Evolutionary conservation across 768 basidiomycete genomes (phyloP).

Genomic region (Daedaleopsis nitida): DNA sequence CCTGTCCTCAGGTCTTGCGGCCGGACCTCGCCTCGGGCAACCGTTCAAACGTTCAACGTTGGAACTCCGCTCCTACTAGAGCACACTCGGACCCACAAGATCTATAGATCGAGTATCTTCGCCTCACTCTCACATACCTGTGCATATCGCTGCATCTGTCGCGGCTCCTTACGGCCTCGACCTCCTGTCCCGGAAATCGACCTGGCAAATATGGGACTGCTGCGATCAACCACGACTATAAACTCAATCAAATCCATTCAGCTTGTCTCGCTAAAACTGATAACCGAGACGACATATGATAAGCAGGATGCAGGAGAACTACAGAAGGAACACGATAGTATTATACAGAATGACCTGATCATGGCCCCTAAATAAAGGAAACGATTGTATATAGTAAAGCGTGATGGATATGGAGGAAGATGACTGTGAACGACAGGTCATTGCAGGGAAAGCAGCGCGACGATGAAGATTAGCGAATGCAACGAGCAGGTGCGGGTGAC

Average conservation of each 20-base stretch:
- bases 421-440: background rate
- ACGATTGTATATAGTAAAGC: background rate
- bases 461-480: background rate
- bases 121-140: background rate
- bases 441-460: background rate
- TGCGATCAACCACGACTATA: too few relatives aligned
- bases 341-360: background rate
- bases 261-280: too few relatives aligned
- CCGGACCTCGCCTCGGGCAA: too few relatives aligned
- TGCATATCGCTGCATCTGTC: too few relatives aligned
- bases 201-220: too few relatives aligned
- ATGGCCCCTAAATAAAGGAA: constrained; percentile 4
- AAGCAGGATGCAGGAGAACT: background rate
- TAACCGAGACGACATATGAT: too few relatives aligned
- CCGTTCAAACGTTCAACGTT: too few relatives aligned
- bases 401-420: constrained; percentile 8
- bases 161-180: too few relatives aligned
- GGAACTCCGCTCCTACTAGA: background rate
- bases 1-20: too few relatives aligned
- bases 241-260: too few relatives aligned
- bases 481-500: background rate
- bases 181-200: too few relatives aligned
- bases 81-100: constrained; percentile 1
- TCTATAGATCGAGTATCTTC: background rate
- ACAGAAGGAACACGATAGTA: background rate